Conservation (phyloP, 768 basidiomycete genomes). For the Termitomyces sp. region DNA sequence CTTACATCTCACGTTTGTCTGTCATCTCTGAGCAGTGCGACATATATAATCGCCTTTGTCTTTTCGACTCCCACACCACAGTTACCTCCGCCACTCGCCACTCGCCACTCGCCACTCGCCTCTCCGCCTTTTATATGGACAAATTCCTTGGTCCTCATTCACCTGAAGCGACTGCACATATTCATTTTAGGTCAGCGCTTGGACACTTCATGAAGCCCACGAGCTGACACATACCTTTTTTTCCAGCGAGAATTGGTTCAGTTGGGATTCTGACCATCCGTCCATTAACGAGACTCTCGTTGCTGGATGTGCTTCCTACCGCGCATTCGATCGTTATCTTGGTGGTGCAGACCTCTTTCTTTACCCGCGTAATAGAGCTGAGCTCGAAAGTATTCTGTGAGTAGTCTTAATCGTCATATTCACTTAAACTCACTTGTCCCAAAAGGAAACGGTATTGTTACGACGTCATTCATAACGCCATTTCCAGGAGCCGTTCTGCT, state of each 20-base stretch:
- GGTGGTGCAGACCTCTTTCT: slow-evolving; percentile 68
- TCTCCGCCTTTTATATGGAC: slow-evolving; percentile 41
- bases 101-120: too few species aligned
- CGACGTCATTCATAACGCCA: slow-evolving; percentile 78
- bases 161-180: slow-evolving; percentile 69
- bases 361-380: slow-evolving; percentile 54
- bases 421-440: slow-evolving; percentile 6
- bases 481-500: slow-evolving; percentile 60
- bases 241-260: slow-evolving; percentile 57
- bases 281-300: slow-evolving; percentile 69
- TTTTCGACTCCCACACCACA: slow-evolving; percentile 11
- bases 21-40: slow-evolving; percentile 10
- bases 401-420: slow-evolving; percentile 19
- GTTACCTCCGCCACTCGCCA: slow-evolving; percentile 8
- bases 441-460: slow-evolving; percentile 68
- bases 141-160: slow-evolving; percentile 69
- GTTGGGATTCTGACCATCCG: slow-evolving; percentile 68
- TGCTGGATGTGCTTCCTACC: slow-evolving; percentile 75
- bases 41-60: slow-evolving; percentile 2
- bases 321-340: slow-evolving; percentile 71
- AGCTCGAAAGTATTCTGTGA: slow-evolving; percentile 71
- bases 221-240: slow-evolving; percentile 10
- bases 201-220: slow-evolving; percentile 15
- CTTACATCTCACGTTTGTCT: slow-evolving; percentile 26
- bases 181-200: slow-evolving; percentile 50